Evolutionary conservation across 2,329 filamentous ascomycete species (phyloP).

Genomic region (Cytospora chrysosperma): DNA sequence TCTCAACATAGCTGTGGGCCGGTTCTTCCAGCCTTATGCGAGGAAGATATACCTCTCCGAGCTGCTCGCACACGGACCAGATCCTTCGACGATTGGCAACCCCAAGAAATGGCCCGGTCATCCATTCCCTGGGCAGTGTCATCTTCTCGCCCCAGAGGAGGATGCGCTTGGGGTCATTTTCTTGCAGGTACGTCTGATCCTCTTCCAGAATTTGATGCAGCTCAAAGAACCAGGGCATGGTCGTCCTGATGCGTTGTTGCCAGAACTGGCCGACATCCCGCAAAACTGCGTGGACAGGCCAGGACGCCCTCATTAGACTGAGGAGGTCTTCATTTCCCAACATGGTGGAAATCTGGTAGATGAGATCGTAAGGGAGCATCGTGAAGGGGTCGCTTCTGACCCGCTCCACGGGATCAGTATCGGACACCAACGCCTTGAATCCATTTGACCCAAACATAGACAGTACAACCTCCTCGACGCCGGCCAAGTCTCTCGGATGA

Average conservation of each 20-base stretch:
- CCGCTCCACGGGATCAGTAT: neutral
- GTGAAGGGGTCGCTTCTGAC: neutral
- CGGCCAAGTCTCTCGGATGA: neutral
- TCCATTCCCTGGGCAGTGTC: neutral
- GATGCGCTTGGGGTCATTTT: neutral
- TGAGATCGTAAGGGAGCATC: neutral
- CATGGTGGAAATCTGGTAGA: neutral
- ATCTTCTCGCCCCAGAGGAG: neutral
- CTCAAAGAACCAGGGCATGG: conserved; percentile 16
- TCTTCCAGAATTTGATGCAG: neutral
- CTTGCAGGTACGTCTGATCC: neutral
- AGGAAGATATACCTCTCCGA: neutral
- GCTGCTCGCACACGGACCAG: conserved; percentile 6
- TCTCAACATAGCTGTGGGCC: neutral
- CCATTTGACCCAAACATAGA: neutral
- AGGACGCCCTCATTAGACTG: conserved; percentile 9
- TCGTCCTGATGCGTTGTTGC: neutral
- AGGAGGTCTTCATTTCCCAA: neutral
- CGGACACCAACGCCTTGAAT: neutral
- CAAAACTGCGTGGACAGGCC: neutral
- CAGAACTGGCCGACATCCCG: conserved; percentile 11
- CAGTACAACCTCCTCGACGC: neutral
- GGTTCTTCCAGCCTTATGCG: neutral
- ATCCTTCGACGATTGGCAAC: conserved; percentile 6
- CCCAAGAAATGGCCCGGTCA: neutral